phyloP scores from a whole-genome alignment of 176 grass and related monocot species.

The Triticum urartu region DNA sequence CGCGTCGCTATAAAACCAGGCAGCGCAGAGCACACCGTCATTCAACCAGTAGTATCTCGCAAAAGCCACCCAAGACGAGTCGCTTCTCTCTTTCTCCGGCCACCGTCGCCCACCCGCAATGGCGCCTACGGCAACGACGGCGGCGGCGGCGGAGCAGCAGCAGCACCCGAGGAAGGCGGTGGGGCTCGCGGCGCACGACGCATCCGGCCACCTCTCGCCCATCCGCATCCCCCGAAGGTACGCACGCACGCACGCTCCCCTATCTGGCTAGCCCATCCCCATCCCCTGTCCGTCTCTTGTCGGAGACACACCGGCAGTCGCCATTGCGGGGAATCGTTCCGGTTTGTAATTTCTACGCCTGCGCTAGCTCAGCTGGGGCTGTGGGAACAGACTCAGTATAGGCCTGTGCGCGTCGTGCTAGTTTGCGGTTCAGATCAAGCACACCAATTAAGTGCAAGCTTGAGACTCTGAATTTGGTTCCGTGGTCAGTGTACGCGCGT shows the following conservation, averaged over 20 bases:
- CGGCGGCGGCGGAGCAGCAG: slow-evolving; percentile 20
- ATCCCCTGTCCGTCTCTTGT: too few species aligned
- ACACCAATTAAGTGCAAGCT: neutral
- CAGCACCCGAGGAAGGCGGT: slow-evolving; percentile 38
- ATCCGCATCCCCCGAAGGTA: slow-evolving; percentile 66
- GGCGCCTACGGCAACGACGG: slow-evolving; percentile 23
- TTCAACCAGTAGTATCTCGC: too few species aligned
- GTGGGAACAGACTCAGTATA: neutral
- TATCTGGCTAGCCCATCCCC: neutral
- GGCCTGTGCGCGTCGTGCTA: neutral
- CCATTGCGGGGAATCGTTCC: neutral
- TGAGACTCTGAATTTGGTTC: neutral
- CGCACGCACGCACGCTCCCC: too few species aligned
- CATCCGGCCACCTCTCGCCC: slow-evolving; percentile 59
- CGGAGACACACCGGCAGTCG: neutral
- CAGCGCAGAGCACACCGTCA: neutral
- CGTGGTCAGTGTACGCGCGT: neutral
- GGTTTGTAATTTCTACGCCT: neutral
- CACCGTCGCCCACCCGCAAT: neutral
- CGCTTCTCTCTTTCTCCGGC: neutral
- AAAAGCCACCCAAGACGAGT: neutral
- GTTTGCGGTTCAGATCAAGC: neutral
- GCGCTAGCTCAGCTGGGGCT: neutral
- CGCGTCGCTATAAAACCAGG: neutral
- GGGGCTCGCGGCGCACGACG: slow-evolving; percentile 59